phyloP scores from a whole-genome alignment of 768 basidiomycete species.

The Lactarius hengduanensis region DNA sequence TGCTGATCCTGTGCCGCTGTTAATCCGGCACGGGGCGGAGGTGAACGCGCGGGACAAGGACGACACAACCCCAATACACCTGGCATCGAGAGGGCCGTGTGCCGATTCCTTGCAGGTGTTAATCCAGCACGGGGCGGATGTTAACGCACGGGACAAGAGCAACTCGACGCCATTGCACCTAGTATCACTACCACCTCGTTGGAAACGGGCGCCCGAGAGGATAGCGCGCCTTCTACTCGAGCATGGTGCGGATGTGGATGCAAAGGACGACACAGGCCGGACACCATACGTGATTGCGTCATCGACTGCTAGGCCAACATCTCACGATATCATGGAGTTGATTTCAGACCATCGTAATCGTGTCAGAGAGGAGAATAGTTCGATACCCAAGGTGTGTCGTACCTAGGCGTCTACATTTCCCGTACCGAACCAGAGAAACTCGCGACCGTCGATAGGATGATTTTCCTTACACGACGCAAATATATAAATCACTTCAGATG shows the following conservation, averaged over 20 bases:
- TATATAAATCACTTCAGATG: neutral
- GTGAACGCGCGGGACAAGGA: no score
- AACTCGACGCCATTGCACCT: no score
- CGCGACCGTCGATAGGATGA: neutral
- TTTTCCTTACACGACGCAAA: neutral
- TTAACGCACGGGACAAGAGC: no score
- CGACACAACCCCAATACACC: no score
- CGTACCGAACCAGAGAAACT: neutral
- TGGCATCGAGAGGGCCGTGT: no score
- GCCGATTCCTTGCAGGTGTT: accelerated
- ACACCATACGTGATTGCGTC: neutral
- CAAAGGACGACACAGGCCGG: neutral
- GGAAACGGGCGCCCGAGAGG: no score
- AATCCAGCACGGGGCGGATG: no score
- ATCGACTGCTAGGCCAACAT: accelerated
- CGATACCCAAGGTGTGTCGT: neutral
- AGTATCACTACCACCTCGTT: no score
- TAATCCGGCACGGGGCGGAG: no score
- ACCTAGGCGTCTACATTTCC: neutral
- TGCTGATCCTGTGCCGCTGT: no score
- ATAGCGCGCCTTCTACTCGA: neutral
- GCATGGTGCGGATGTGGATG: neutral
- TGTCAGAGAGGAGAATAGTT: neutral
- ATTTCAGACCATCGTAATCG: neutral
- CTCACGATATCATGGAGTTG: neutral